A percentile compares a stretch with the other conserved stretches of the same genome.
Conservation (phyloP, 225 moss, liverwort and hornwort species). For the Climacium dendroides region DNA sequence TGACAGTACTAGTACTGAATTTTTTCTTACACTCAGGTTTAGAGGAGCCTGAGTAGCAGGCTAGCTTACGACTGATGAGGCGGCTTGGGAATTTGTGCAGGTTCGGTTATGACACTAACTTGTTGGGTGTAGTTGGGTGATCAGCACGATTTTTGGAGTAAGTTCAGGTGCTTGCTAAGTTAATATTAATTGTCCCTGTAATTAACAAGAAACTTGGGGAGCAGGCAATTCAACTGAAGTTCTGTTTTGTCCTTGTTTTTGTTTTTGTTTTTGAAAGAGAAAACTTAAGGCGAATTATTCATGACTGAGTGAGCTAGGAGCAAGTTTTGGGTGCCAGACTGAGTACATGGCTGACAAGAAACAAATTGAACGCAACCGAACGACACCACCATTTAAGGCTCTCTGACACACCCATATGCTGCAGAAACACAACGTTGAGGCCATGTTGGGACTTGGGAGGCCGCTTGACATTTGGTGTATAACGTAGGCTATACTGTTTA, state of each 20-base stretch:
- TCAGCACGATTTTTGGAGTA: not conserved
- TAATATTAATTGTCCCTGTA: not conserved
- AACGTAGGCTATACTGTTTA: not conserved
- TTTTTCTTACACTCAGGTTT: not conserved
- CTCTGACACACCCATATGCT: constrained; percentile 1
- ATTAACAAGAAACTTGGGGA: not conserved
- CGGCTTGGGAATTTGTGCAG: not conserved
- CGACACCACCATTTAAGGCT: not conserved
- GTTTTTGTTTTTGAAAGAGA: not conserved
- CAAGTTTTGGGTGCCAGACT: not conserved
- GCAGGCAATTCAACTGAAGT: no score
- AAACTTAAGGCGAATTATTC: not conserved
- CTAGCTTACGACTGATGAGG: not conserved
- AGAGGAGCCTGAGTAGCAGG: not conserved
- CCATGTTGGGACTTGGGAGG: not conserved
- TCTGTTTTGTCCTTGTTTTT: not conserved
- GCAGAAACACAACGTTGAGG: not conserved
- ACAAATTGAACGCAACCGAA: not conserved
- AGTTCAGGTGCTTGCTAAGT: not conserved
- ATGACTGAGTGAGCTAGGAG: not conserved
- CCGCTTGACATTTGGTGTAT: not conserved
- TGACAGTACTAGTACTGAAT: not conserved
- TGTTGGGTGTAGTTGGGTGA: not conserved
- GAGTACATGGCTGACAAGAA: not conserved
- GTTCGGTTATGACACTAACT: not conserved